These are phyloP conservation scores for Diaporthe humulicola DNA, from an alignment of 2,329 filamentous ascomycete genomes.

Conservation along the genomic window DNA sequence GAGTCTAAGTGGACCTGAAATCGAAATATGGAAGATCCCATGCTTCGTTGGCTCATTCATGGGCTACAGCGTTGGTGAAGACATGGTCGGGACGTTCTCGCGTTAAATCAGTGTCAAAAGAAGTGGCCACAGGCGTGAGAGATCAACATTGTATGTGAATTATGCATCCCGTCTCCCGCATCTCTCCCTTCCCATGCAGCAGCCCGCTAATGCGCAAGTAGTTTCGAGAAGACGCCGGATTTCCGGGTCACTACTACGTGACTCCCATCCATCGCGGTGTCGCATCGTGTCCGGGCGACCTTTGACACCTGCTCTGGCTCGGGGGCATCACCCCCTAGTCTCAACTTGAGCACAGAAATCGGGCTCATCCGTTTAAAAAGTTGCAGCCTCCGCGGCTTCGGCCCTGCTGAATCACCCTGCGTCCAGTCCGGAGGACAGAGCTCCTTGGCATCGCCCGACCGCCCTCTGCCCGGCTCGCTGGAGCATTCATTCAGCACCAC, in stretches of 20 bases:
- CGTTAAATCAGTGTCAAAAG: slow-evolving; percentile 8
- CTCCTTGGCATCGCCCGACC: neutral
- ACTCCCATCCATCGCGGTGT: neutral
- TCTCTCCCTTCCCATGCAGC: neutral
- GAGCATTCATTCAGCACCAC: slow-evolving; percentile 18
- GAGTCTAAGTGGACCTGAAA: slow-evolving; percentile 51
- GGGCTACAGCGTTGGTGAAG: neutral
- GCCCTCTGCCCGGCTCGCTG: slow-evolving; percentile 3
- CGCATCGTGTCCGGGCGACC: neutral
- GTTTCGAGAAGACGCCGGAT: slow-evolving; percentile 13
- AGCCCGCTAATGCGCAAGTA: slow-evolving; percentile 22
- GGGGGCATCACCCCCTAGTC: neutral
- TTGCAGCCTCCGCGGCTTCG: neutral
- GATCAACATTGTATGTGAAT: slow-evolving; percentile 16
- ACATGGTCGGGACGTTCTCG: neutral
- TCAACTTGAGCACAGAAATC: slow-evolving; percentile 10
- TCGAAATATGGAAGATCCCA: neutral
- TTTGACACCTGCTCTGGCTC: neutral
- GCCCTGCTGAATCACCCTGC: neutral
- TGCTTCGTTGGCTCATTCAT: neutral
- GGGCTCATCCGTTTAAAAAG: slow-evolving; percentile 5
- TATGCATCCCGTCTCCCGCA: neutral
- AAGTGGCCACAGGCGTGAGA: neutral
- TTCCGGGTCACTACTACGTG: neutral
- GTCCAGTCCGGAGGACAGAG: slow-evolving; percentile 2